Percentiles rank a stretch among this genome's conserved stretches.
phyloP scores from a whole-genome alignment of 257 asterid genomes.

The Penstemon eatonii region DNA sequence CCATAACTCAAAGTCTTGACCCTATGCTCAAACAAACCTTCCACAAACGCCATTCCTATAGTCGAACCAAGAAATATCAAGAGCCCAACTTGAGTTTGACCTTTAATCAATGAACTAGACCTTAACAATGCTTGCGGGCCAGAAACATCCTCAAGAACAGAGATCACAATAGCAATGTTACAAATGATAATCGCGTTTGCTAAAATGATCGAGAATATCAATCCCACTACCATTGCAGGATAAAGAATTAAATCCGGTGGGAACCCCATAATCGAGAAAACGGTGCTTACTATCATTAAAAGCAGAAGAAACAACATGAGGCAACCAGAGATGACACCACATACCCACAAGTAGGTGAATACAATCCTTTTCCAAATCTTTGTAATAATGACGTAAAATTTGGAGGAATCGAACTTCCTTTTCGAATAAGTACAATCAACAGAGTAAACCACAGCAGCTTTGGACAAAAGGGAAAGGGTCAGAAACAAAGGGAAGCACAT shows the following conservation, averaged over 20 bases:
- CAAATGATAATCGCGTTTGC: slow-evolving; percentile 78
- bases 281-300: slow-evolving; percentile 49
- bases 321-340: slow-evolving; percentile 63
- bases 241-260: slow-evolving; percentile 70
- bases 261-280: slow-evolving; percentile 69
- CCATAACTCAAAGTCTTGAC: slow-evolving; percentile 90
- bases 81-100: slow-evolving; percentile 90
- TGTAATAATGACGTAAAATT: slow-evolving; percentile 45
- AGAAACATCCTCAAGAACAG: slow-evolving; percentile 81
- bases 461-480: slow-evolving; percentile 62
- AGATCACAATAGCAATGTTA: slow-evolving; percentile 77
- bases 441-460: slow-evolving; percentile 80
- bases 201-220: slow-evolving; percentile 63
- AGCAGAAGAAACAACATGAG: slow-evolving; percentile 56
- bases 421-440: slow-evolving; percentile 89
- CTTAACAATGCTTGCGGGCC: slow-evolving; percentile 79
- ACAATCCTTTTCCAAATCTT: slow-evolving; percentile 81
- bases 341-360: slow-evolving; percentile 71
- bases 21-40: slow-evolving; percentile 91
- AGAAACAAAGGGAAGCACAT: slow-evolving; percentile 76
- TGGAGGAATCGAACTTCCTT: slow-evolving; percentile 52
- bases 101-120: slow-evolving; percentile 75
- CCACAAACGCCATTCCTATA: slow-evolving; percentile 80
- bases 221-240: slow-evolving; percentile 78
- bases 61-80: slow-evolving; percentile 88